A percentile compares a stretch with the other conserved stretches of the same genome.
Conservation (phyloP, 2,329 filamentous ascomycete genomes). For the Aspergillus sp. region DNA sequence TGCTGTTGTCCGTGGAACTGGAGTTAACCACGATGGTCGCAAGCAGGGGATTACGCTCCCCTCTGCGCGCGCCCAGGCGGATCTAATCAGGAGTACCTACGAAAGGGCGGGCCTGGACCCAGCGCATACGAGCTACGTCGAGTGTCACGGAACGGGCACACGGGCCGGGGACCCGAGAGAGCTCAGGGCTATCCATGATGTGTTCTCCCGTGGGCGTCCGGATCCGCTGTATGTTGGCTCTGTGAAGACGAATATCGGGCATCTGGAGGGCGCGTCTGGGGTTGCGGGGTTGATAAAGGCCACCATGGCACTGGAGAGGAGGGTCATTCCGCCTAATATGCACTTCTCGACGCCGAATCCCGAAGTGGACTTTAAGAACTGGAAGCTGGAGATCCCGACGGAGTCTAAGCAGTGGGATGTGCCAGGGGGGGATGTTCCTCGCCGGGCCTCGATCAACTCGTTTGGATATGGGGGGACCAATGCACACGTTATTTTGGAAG, state of each 20-base stretch:
- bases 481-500: neutral
- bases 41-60: neutral
- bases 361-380: neutral
- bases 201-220: neutral
- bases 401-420: neutral
- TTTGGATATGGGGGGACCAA: neutral
- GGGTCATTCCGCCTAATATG: neutral
- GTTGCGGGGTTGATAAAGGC: neutral
- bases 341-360: neutral
- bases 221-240: neutral
- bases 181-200: neutral
- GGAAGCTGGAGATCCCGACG: neutral
- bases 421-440: too few species aligned
- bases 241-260: neutral
- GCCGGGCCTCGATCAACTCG: neutral
- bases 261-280: neutral
- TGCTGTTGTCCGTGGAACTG: neutral
- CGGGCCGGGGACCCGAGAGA: neutral
- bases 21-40: neutral
- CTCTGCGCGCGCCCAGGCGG: neutral
- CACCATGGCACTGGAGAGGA: neutral
- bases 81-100: too few species aligned
- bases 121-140: too few species aligned
- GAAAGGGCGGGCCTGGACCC: too few species aligned
- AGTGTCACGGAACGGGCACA: neutral